Conservation (phyloP, 169 alveolate genomes). For the Plasmodium knowlesi region DNA sequence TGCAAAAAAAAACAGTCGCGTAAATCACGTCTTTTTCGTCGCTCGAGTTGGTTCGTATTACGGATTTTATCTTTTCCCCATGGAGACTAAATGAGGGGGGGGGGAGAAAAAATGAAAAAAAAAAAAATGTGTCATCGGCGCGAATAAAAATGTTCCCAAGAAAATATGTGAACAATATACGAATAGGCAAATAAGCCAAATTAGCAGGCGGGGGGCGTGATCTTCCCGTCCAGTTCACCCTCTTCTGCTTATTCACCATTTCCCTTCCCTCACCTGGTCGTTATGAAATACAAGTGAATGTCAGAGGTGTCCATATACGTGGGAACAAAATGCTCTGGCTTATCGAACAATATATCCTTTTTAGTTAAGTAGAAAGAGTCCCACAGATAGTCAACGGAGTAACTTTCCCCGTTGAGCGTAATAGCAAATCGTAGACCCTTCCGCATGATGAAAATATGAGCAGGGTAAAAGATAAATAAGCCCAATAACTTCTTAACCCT, state of each 20-base stretch:
- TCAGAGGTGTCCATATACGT: slow-evolving; percentile 44
- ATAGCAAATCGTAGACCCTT: slow-evolving; percentile 58
- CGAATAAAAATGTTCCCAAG: background rate
- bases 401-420: slow-evolving; percentile 56
- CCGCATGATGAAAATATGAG: slow-evolving; percentile 57
- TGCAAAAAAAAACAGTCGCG: slow-evolving; percentile 52
- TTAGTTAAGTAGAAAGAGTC: slow-evolving; percentile 54
- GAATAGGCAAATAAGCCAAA: background rate
- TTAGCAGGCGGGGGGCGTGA: background rate
- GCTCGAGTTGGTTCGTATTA: slow-evolving; percentile 36
- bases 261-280: background rate
- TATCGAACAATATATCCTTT: slow-evolving; percentile 50
- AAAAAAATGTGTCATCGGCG: background rate
- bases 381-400: slow-evolving; percentile 70
- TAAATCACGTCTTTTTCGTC: slow-evolving; percentile 35
- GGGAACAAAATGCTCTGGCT: slow-evolving; percentile 39
- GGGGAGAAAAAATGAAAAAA: background rate
- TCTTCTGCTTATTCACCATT: too few species aligned
- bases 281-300: slow-evolving; percentile 42
- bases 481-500: slow-evolving; percentile 15
- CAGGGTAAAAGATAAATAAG: slow-evolving; percentile 66
- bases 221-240: background rate
- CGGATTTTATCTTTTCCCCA: slow-evolving; percentile 44
- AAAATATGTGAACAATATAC: background rate
- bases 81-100: slow-evolving; percentile 1